Conservation (phyloP, 1,284 basidiomycete species). For the Boletus sp. region DNA sequence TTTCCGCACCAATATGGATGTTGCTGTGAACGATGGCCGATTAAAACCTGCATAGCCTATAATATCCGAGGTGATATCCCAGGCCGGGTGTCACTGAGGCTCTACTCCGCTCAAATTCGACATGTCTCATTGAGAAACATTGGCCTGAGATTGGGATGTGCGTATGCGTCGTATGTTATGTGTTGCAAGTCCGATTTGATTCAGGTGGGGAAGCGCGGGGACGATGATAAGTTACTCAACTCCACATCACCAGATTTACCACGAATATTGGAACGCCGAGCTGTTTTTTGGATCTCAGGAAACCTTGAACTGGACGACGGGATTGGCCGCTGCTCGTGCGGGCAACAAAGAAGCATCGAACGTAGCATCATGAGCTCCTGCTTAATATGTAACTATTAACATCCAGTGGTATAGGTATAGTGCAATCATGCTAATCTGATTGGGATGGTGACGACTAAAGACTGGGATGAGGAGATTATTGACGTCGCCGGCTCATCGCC, state of each 20-base stretch:
- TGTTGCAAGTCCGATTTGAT: too few relatives aligned
- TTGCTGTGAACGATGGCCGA: background rate
- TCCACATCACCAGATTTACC: too few relatives aligned
- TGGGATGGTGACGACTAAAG: slow-evolving; percentile 4
- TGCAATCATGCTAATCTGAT: slow-evolving; percentile 23
- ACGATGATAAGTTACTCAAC: too few relatives aligned
- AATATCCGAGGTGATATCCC: slow-evolving; percentile 2
- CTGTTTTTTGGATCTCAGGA: background rate
- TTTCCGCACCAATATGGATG: background rate
- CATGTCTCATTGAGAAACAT: background rate
- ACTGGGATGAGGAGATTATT: slow-evolving; percentile 6
- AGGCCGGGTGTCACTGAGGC: background rate
- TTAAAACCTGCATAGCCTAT: background rate
- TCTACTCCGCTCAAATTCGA: background rate
- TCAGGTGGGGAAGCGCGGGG: too few relatives aligned
- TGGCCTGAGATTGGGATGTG: background rate
- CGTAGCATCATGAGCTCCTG: slow-evolving; percentile 2
- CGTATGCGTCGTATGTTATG: background rate
- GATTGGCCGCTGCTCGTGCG: slow-evolving; percentile 1
- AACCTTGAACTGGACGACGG: background rate
- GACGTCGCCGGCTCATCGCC: slow-evolving; percentile 37
- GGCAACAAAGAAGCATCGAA: background rate
- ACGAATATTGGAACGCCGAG: too few relatives aligned
- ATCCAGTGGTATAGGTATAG: slow-evolving; percentile 29
- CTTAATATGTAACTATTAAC: slow-evolving; percentile 20